Conservation (phyloP, 1,284 basidiomycete genomes). For the Microbotryum lychnidis-dioicae region DNA sequence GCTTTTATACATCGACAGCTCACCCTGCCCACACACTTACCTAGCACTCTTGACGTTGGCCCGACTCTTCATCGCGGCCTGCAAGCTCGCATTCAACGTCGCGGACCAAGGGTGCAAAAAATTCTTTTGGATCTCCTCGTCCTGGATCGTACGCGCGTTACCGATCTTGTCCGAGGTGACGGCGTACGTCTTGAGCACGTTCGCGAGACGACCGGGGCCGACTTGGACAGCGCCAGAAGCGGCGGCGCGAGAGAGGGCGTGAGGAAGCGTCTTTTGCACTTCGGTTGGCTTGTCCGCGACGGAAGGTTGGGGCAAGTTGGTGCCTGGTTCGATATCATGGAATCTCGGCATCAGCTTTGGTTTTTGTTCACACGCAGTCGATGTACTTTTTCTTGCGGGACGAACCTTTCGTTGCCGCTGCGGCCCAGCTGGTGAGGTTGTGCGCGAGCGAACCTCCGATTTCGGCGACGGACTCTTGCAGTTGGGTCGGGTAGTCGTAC, state of each 20-base stretch:
- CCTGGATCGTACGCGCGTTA: slow-evolving; percentile 51
- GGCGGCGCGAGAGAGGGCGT: slow-evolving; percentile 79
- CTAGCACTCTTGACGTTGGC: slow-evolving; percentile 77
- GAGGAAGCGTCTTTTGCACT: slow-evolving; percentile 76
- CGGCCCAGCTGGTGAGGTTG: slow-evolving; percentile 79
- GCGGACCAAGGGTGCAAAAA: slow-evolving; percentile 90
- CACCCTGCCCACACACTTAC: slow-evolving; percentile 37
- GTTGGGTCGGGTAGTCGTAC: slow-evolving; percentile 68
- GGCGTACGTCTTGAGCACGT: slow-evolving; percentile 69
- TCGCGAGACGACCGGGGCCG: slow-evolving; percentile 56
- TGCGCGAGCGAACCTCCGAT: slow-evolving; percentile 53
- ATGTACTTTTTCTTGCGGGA: not conserved
- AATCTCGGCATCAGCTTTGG: too few species aligned
- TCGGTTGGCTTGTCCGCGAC: slow-evolving; percentile 44
- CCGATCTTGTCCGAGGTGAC: slow-evolving; percentile 80
- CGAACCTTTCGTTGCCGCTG: slow-evolving; percentile 63
- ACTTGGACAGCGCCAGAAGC: slow-evolving; percentile 57
- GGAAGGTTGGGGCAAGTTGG: slow-evolving; percentile 68
- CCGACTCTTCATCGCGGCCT: slow-evolving; percentile 80
- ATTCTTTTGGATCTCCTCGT: slow-evolving; percentile 42
- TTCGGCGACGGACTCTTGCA: slow-evolving; percentile 49
- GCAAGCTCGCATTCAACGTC: slow-evolving; percentile 69
- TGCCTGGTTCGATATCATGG: slow-evolving; percentile 44
- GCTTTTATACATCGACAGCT: too few species aligned
- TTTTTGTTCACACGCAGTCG: too few species aligned